These are phyloP conservation scores for Monoraphidium neglectum DNA, from an alignment of 139 green algal species.

Conservation along the genomic window DNA sequence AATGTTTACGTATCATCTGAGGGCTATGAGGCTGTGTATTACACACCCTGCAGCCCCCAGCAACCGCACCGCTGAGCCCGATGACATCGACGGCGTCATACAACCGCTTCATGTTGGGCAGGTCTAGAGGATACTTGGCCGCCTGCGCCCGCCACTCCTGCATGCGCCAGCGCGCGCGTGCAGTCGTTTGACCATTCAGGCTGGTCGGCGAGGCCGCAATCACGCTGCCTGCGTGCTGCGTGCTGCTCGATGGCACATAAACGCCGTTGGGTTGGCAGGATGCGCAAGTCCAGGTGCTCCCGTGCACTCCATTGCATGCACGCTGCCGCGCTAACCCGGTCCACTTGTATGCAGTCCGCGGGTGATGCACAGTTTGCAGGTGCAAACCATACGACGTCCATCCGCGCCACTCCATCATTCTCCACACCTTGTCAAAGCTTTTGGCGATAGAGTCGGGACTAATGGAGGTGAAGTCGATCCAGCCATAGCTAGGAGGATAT, in stretches of 20 bases:
- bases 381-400: no score
- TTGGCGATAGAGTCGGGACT: slow-evolving; percentile 12
- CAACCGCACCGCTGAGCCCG: neutral
- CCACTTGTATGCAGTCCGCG: no score
- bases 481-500: slow-evolving; percentile 16
- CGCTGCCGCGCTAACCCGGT: neutral
- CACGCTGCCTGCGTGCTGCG: no score
- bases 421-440: slow-evolving; percentile 18
- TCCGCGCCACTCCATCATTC: no score
- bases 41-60: no score
- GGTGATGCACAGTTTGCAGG: no score
- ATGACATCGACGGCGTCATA: slow-evolving; percentile 36
- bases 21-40: no score
- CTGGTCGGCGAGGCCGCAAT: no score
- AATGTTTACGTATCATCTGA: no score
- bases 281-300: neutral
- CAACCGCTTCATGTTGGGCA: slow-evolving; percentile 18
- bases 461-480: slow-evolving; percentile 31
- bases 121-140: slow-evolving; percentile 14
- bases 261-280: neutral
- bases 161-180: no score
- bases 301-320: neutral
- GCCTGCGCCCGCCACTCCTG: slow-evolving; percentile 11
- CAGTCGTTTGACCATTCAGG: no score
- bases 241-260: no score